Base-by-base conservation (phyloP, 2,329 filamentous ascomycete species). In the Nemania bipapillata region DNA sequence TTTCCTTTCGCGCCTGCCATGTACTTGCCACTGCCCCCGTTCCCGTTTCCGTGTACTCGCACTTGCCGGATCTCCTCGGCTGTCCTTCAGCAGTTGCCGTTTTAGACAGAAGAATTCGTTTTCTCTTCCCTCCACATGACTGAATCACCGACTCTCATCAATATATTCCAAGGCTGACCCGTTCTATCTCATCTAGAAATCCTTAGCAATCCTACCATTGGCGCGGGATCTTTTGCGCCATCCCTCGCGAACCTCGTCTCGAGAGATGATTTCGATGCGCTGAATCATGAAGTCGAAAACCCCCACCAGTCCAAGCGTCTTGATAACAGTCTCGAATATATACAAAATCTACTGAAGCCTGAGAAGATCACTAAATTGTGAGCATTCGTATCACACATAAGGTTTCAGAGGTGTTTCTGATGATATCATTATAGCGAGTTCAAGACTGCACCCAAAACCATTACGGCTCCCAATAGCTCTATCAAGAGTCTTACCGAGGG, bases 291-390 rank as follows among this genome's bases (percentile, higher is more conserved):
- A 77, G 89, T 90, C 67, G 81, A 84, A 47, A 86, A 83, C 69
- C 81, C 87, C 26, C 82, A 85, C 55, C 85, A 86, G 32, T 90
- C 91, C 22, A 87, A 87, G 76, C 87, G 89, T 71, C 83, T 94
- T 54, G 90, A 92, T 73, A 89, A 90, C 73, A 91, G 90, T 11
- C 84, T 94, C 53, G 86, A 91, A 74, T 90, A 95, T 78, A 84
- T 97, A 32, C 87, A 92, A 65, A 89, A 90, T 70, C 86, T 97
- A 47, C 80, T 97, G 64, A 89, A 90, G 76, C 86, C 89, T 1
- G 87, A 90, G n/a, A 89, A 90, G 69, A 83, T 92, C 70, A 90
- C 91, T 9, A 83, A 91, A 75, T 92, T 88, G 91, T 92, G 81
- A 78, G 84, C 75, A 59, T 42, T 17, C 45, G 50, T 52, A 6